phyloP scores from a whole-genome alignment of 768 basidiomycete genomes.

The Boletus pseudopeckii region DNA sequence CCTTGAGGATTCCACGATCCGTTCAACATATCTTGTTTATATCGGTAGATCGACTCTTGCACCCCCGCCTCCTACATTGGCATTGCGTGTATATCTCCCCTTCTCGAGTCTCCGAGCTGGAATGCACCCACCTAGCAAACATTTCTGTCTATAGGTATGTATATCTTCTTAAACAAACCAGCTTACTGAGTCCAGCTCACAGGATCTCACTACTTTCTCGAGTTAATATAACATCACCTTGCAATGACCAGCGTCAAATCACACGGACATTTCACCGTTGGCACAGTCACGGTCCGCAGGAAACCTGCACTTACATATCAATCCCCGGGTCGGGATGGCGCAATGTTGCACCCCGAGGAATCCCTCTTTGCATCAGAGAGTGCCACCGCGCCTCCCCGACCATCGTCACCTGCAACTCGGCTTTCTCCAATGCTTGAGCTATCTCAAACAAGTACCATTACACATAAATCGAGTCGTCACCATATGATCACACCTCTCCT shows the following conservation, averaged over 20 bases:
- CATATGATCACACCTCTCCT: slow-evolving; percentile 43
- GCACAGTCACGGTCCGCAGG: slow-evolving; percentile 39
- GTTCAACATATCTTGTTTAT: slow-evolving; percentile 23
- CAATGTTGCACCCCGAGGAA: slow-evolving; percentile 21
- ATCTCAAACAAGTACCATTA: slow-evolving; percentile 13
- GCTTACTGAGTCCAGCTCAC: background rate
- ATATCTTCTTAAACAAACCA: background rate
- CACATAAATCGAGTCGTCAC: slow-evolving; percentile 13
- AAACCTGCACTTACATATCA: slow-evolving; percentile 59
- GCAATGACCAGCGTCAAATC: slow-evolving; percentile 26
- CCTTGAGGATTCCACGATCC: slow-evolving; percentile 8
- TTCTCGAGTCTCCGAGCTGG: slow-evolving; percentile 14
- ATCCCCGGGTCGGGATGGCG: slow-evolving; percentile 45
- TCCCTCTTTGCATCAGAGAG: slow-evolving; percentile 15
- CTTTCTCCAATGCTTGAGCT: slow-evolving; percentile 10
- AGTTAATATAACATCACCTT: slow-evolving; percentile 7
- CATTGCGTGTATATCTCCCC: slow-evolving; percentile 14
- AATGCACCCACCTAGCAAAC: slow-evolving; percentile 18
- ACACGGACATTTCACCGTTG: slow-evolving; percentile 5
- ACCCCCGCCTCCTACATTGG: slow-evolving; percentile 1
- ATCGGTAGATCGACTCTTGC: slow-evolving; percentile 14
- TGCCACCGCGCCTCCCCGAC: slow-evolving; percentile 13
- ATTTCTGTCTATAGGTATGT: slow-evolving; percentile 23
- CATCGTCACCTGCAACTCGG: slow-evolving; percentile 12
- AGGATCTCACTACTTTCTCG: slow-evolving; percentile 12